These are phyloP conservation scores for Candida insectalens DNA, from an alignment of 805 yeast genomes.

Conservation along the genomic window DNA sequence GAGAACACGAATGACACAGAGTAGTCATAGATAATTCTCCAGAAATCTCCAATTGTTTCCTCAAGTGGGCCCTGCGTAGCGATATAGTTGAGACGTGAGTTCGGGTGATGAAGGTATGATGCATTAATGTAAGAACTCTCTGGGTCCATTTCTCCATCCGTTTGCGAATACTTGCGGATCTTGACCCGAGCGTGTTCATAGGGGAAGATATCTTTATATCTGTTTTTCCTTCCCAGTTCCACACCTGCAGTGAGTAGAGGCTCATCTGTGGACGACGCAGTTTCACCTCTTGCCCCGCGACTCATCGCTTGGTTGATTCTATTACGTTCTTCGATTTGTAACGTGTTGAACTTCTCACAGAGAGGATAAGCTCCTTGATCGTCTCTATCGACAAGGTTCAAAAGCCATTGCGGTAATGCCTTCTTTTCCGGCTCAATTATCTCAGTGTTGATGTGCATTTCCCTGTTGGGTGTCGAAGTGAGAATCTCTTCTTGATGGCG, in stretches of 20 bases:
- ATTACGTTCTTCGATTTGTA: constrained; percentile 63
- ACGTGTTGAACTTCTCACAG: constrained; percentile 46
- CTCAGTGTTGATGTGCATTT: constrained; percentile 16
- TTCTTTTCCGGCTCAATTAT: constrained; percentile 12
- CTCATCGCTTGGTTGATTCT: constrained; percentile 44
- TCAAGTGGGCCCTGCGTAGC: constrained; percentile 87
- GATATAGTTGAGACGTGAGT: constrained; percentile 41
- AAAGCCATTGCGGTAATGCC: constrained; percentile 48
- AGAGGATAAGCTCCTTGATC: constrained; percentile 29
- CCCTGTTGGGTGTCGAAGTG: constrained; percentile 8
- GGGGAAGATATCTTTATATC: constrained; percentile 84
- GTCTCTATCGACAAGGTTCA: constrained; percentile 20
- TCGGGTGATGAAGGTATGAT: constrained; percentile 46
- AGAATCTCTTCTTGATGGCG: constrained; percentile 46
- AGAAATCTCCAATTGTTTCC: constrained; percentile 73
- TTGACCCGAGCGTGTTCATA: constrained; percentile 80
- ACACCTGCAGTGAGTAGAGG: constrained; percentile 57
- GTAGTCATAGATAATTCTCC: constrained; percentile 65
- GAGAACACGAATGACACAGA: constrained; percentile 60
- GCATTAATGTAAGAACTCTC: constrained; percentile 74
- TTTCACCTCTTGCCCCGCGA: constrained; percentile 10
- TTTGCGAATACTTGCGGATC: constrained; percentile 23
- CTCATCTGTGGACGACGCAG: constrained; percentile 4
- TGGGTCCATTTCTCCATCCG: constrained; percentile 13
- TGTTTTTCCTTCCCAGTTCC: constrained; percentile 70